Percentiles rank a stretch among this genome's conserved stretches.
Evolutionary conservation across 2,329 filamentous ascomycete genomes (phyloP).

Genomic region (Allantophomopsis cytisporea): DNA sequence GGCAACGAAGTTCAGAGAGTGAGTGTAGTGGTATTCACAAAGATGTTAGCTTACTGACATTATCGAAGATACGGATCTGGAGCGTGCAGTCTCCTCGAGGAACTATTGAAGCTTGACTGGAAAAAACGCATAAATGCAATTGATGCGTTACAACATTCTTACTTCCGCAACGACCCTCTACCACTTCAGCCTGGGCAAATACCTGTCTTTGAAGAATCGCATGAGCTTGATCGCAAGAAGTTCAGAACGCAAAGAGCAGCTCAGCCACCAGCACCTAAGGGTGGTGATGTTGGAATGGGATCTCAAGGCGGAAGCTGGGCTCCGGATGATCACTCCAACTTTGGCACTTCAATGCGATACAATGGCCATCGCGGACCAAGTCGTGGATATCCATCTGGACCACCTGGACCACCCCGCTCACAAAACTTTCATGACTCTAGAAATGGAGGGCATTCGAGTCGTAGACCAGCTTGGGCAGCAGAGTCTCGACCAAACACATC

Average conservation of each 20-base stretch:
- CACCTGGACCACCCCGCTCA: slow-evolving; percentile 2
- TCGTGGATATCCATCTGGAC: slow-evolving; percentile 10
- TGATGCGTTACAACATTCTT: slow-evolving; percentile 83
- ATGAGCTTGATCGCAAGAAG: slow-evolving; percentile 89
- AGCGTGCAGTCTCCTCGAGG: slow-evolving; percentile 67
- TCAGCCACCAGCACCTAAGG: slow-evolving; percentile 80
- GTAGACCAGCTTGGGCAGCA: slow-evolving; percentile 18
- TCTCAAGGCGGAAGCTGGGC: slow-evolving; percentile 24
- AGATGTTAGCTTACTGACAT: slow-evolving; percentile 9
- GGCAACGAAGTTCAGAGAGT: slow-evolving; percentile 49
- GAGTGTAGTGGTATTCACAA: slow-evolving; percentile 12
- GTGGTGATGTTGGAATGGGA: slow-evolving; percentile 72
- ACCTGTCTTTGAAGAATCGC: slow-evolving; percentile 86
- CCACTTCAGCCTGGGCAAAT: slow-evolving; percentile 76
- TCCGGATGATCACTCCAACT: slow-evolving; percentile 9
- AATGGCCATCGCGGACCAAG: slow-evolving; percentile 12
- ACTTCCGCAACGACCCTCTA: slow-evolving; percentile 68
- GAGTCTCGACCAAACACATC: slow-evolving; percentile 13
- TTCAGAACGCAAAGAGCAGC: slow-evolving; percentile 76
- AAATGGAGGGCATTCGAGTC: slow-evolving; percentile 11
- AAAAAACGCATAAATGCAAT: slow-evolving; percentile 79
- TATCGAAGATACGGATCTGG: slow-evolving; percentile 43
- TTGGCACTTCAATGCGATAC: slow-evolving; percentile 10
- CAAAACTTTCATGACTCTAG: slow-evolving; percentile 6
- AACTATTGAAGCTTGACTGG: slow-evolving; percentile 84